A percentile compares a stretch with the other conserved stretches of the same genome.
phyloP scores from a whole-genome alignment of 2,329 filamentous ascomycete genomes.

The Aotearoamyces nothofagi region DNA sequence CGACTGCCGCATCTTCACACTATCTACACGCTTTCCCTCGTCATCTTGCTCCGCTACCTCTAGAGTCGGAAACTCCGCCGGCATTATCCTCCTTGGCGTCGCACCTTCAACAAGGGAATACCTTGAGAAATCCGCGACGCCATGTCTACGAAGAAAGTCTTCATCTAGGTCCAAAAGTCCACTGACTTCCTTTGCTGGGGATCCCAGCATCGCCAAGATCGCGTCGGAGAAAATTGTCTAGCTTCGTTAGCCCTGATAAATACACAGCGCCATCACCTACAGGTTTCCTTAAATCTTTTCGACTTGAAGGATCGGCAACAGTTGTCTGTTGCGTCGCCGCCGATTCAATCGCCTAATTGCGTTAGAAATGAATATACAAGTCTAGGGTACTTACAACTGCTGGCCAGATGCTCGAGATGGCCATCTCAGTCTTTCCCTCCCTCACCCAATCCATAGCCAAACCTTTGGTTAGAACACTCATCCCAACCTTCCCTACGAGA shows the following conservation, averaged over 20 bases:
- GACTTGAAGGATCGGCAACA: constrained; percentile 26
- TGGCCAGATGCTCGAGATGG: constrained; percentile 72
- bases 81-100: constrained; percentile 64
- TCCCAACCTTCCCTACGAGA: constrained; percentile 73
- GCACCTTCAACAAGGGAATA: constrained; percentile 55
- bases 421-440: constrained; percentile 45
- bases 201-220: constrained; percentile 53
- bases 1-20: constrained; percentile 23
- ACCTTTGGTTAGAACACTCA: constrained; percentile 70
- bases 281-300: constrained; percentile 49
- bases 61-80: constrained; percentile 46
- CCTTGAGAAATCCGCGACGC: constrained; percentile 54
- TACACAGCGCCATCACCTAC: no score
- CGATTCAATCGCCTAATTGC: constrained; percentile 47
- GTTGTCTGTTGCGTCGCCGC: constrained; percentile 50
- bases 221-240: constrained; percentile 69
- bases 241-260: no score
- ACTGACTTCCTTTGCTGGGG: constrained; percentile 47
- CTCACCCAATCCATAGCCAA: constrained; percentile 68
- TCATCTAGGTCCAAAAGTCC: constrained; percentile 63
- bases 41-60: constrained; percentile 66
- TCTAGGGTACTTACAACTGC: constrained; percentile 39
- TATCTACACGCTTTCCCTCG: constrained; percentile 60
- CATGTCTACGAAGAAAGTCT: constrained; percentile 57
- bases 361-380: constrained; percentile 1